A percentile compares a stretch with the other conserved stretches of the same genome.
These are phyloP conservation scores for Septoria petroselini DNA, from an alignment of 2,329 filamentous ascomycete species.

Conservation along the genomic window DNA sequence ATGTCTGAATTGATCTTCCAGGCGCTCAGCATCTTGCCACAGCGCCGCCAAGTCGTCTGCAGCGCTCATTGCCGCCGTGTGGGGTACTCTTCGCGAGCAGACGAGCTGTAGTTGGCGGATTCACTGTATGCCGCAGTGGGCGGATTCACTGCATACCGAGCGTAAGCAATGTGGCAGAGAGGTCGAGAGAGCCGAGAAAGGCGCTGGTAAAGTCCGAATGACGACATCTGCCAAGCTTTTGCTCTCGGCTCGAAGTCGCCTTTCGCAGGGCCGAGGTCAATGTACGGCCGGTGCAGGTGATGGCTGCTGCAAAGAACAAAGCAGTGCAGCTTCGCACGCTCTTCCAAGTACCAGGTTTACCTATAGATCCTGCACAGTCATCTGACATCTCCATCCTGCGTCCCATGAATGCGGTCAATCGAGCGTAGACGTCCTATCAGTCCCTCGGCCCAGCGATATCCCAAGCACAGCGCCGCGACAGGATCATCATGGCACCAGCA, in stretches of 20 bases:
- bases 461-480: not conserved
- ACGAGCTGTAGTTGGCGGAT: too few relatives aligned
- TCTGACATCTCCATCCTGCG: not conserved
- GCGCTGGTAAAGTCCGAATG: not conserved
- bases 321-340: not conserved
- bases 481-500: conserved; percentile 28
- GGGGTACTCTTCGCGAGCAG: too few relatives aligned
- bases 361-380: not conserved
- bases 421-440: not conserved
- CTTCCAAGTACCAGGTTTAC: not conserved
- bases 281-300: not conserved
- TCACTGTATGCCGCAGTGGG: too few relatives aligned
- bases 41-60: conserved; percentile 21
- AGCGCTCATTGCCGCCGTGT: too few relatives aligned
- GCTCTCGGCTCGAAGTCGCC: not conserved
- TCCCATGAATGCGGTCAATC: not conserved
- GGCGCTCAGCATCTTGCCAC: conserved; percentile 26
- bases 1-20: conserved; percentile 23
- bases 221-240: not conserved
- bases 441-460: not conserved
- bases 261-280: not conserved
- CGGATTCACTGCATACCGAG: too few relatives aligned
- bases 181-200: not conserved
- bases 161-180: not conserved
- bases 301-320: not conserved